Evolutionary conservation across 306 rosid species (phyloP), one percentile per base, ranked within the genome.

Genomic region (Cucurbita maxima): DNA sequence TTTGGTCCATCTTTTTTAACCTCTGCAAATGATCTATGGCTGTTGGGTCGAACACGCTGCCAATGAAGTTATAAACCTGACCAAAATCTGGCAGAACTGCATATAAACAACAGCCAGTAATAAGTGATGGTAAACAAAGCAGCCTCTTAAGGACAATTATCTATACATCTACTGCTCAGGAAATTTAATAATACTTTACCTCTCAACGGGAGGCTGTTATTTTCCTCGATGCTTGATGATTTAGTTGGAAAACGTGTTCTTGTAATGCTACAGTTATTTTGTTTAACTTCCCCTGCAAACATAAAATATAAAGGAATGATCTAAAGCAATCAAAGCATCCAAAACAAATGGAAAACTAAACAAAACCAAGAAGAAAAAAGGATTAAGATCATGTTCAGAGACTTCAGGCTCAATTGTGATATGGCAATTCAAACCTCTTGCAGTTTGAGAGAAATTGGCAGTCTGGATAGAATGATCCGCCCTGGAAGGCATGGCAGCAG

Each of bases 51-150:
- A 95, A 95, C 75, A 95, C 96, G 60, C 96, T 89, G 75, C 99
- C 99, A 78, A 95, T 87, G 84, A 91, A 95, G 84, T 67, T 68
- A 82, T 95, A 95, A 38, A 95, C 99, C 81, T 85, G 91, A 53
- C 83, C 72, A 82, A 95, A 95, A 87, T 95, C 97, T 0, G 99
- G 99, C 76, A 91, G 88, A 78, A 95, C 99, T 95, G 96, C 97
- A 88, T 5, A 34, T n/a, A 61, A 72, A 14, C n/a, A 40, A 11
- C 36, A 70, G 67, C 3, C 44, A 40, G 41, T 25, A 74, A 63
- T 14, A 36, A 3, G 36, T 67, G 22, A 47, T 20, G 51, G 1
- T 22, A 20, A 43, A 2, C n/a, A 5, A 48, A 69, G 53, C 51
- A 7, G 44, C 15, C 47, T 22, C 73, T 22, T 7, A 0, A 47